phyloP scores from a whole-genome alignment of 2,329 filamentous ascomycete genomes.

The Biscogniauxia mediterranea region DNA sequence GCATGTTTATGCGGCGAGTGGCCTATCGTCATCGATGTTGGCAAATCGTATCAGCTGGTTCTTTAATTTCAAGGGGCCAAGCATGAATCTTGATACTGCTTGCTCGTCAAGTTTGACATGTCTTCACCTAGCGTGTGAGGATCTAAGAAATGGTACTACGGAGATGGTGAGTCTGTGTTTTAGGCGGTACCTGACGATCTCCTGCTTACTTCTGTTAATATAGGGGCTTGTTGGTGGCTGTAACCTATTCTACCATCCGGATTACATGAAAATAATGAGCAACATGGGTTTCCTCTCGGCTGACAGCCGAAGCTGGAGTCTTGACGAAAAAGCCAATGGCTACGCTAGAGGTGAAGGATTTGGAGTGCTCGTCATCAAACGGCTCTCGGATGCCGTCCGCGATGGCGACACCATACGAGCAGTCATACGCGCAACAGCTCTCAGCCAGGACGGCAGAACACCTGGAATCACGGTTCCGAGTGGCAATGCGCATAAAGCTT shows the following conservation, averaged over 20 bases:
- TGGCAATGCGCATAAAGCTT: conserved; percentile 23
- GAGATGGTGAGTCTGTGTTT: not conserved
- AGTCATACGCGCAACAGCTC: conserved; percentile 27
- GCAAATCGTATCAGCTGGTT: not conserved
- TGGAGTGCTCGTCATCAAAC: conserved; percentile 37
- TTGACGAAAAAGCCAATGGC: not conserved
- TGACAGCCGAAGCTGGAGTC: not conserved
- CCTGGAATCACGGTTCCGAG: conserved; percentile 33
- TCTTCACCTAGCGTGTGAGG: not conserved
- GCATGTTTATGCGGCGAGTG: conserved; percentile 4
- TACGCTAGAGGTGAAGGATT: not conserved
- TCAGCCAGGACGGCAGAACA: conserved; percentile 36
- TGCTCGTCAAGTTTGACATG: not conserved
- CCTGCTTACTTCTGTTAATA: too few relatives aligned
- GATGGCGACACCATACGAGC: conserved; percentile 28
- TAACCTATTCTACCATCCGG: too few relatives aligned
- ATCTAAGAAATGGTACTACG: not conserved
- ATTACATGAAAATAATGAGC: too few relatives aligned
- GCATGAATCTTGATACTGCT: not conserved
- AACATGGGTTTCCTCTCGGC: not conserved
- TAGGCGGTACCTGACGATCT: too few relatives aligned
- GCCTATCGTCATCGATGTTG: not conserved
- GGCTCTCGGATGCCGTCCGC: not conserved
- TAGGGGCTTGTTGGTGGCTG: too few relatives aligned
- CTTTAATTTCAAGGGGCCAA: not conserved